Evolutionary conservation across 2,329 filamentous ascomycete genomes (phyloP).

Genomic region (Claviceps digitariae): DNA sequence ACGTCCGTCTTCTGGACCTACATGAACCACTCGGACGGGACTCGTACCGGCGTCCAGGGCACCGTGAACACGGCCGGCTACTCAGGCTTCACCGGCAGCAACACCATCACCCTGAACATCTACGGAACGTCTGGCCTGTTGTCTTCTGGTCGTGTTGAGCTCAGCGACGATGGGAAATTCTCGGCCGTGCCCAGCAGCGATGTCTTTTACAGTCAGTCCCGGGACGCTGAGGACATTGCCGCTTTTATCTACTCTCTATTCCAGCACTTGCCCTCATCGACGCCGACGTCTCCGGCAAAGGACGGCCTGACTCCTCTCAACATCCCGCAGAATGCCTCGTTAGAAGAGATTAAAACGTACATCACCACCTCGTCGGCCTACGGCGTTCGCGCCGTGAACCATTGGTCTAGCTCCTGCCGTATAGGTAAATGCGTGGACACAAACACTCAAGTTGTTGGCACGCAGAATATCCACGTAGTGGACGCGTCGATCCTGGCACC

Average conservation of each 20-base stretch:
- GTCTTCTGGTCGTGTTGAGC: slow-evolving; percentile 31
- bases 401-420: slow-evolving; percentile 39
- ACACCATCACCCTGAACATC: slow-evolving; percentile 41
- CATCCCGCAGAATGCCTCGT: slow-evolving; percentile 28
- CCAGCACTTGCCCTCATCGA: slow-evolving; percentile 20
- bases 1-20: slow-evolving; percentile 40
- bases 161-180: slow-evolving; percentile 26
- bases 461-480: slow-evolving; percentile 35
- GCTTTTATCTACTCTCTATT: slow-evolving; percentile 38
- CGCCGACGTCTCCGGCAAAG: slow-evolving; percentile 13
- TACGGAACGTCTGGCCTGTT: slow-evolving; percentile 42
- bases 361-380: slow-evolving; percentile 34
- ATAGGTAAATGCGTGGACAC: slow-evolving; percentile 36
- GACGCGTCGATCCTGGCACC: slow-evolving; percentile 36
- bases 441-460: slow-evolving; percentile 32
- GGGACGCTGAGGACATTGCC: slow-evolving; percentile 34
- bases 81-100: slow-evolving; percentile 22
- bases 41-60: slow-evolving; percentile 32
- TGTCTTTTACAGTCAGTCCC: slow-evolving; percentile 33
- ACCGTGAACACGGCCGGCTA: slow-evolving; percentile 36
- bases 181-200: slow-evolving; percentile 25
- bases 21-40: slow-evolving; percentile 27
- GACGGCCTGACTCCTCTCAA: slow-evolving; percentile 33
- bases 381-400: slow-evolving; percentile 35
- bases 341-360: slow-evolving; percentile 34